These are phyloP conservation scores for Xylaria intraflava DNA, from an alignment of 495 filamentous ascomycete genomes.

Conservation along the genomic window DNA sequence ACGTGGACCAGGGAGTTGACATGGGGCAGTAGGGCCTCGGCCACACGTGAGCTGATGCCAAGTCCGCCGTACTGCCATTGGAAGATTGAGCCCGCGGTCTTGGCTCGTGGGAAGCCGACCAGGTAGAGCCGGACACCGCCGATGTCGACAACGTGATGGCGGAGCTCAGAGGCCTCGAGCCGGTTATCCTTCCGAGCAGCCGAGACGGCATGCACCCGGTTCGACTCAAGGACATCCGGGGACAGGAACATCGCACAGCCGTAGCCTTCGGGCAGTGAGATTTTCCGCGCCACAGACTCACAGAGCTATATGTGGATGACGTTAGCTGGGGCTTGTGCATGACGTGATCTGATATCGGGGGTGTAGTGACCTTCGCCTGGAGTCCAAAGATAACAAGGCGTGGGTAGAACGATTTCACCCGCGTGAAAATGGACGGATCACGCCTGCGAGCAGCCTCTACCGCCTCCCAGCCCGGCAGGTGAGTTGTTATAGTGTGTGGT, in stretches of 20 bases:
- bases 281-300: constrained; percentile 17
- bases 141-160: constrained; percentile 31
- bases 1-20: constrained; percentile 21
- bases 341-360: not conserved
- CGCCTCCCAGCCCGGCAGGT: constrained; percentile 29
- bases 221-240: constrained; percentile 18
- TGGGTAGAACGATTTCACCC: constrained; percentile 36
- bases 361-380: not conserved
- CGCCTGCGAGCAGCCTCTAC: constrained; percentile 25
- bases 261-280: constrained; percentile 22
- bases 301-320: constrained; percentile 18
- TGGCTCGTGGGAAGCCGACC: constrained; percentile 27
- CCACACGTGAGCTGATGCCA: constrained; percentile 33
- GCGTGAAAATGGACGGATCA: constrained; percentile 22
- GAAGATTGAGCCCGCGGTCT: constrained; percentile 22
- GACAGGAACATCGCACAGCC: constrained; percentile 23
- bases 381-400: constrained; percentile 32
- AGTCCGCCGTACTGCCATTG: constrained; percentile 36
- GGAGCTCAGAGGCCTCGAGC: constrained; percentile 20
- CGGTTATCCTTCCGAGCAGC: constrained; percentile 14
- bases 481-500: constrained; percentile 35
- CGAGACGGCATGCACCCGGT: constrained; percentile 18
- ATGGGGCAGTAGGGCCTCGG: constrained; percentile 30
- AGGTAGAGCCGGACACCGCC: constrained; percentile 29
- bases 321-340: not conserved